Evolutionary conservation across 192 early-diverging fungal genomes (phyloP).

Genomic region (Linnemannia zychae): DNA sequence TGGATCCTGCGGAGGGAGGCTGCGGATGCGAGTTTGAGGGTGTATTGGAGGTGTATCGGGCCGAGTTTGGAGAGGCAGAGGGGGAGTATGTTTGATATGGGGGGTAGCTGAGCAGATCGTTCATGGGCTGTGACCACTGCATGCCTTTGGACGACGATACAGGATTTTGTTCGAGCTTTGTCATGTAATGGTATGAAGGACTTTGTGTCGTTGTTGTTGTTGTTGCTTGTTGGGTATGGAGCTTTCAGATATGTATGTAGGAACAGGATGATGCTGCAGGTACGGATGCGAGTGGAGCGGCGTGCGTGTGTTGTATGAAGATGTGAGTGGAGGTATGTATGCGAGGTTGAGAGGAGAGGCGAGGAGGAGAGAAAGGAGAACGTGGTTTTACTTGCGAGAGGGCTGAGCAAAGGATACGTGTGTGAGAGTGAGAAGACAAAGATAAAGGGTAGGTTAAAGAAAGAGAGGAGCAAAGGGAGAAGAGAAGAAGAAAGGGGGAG

Average conservation of each 20-base stretch:
- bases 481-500: neutral
- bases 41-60: slow-evolving; percentile 12
- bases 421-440: neutral
- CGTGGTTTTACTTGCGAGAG: slow-evolving; percentile 1
- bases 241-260: neutral
- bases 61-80: slow-evolving; percentile 13
- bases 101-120: slow-evolving; percentile 41
- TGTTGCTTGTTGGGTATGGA: slow-evolving; percentile 2
- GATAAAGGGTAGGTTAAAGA: neutral
- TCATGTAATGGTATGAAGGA: slow-evolving; percentile 25
- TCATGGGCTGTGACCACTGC: slow-evolving; percentile 46
- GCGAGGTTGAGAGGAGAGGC: slow-evolving; percentile 7
- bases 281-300: slow-evolving; percentile 4
- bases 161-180: slow-evolving; percentile 51
- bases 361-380: slow-evolving; percentile 10
- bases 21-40: slow-evolving; percentile 8
- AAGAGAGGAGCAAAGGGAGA: neutral
- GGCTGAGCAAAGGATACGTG: slow-evolving; percentile 4
- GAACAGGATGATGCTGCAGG: neutral
- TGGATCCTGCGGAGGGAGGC: slow-evolving; percentile 18
- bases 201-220: too few species aligned
- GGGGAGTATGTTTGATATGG: slow-evolving; percentile 28
- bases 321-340: slow-evolving; percentile 3
- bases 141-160: slow-evolving; percentile 42
- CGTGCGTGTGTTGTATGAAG: neutral